These are phyloP conservation scores for Cytospora mali DNA, from an alignment of 2,329 filamentous ascomycete genomes.

Conservation along the genomic window DNA sequence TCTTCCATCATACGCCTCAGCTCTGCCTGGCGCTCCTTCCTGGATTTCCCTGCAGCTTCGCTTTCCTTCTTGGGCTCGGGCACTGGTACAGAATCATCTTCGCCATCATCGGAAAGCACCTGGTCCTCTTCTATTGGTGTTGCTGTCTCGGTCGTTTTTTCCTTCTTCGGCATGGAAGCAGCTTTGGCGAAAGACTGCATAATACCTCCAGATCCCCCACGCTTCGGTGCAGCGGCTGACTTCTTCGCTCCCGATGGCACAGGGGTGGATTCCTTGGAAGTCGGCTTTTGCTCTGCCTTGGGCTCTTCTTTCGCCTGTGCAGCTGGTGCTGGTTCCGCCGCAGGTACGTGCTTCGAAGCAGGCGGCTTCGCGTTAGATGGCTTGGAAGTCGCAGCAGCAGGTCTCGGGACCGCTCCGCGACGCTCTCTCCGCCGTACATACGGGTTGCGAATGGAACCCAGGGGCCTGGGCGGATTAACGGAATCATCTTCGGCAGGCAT, in stretches of 20 bases:
- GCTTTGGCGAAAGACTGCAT: conserved; percentile 80
- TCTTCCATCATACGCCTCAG: conserved; percentile 55
- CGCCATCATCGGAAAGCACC: conserved; percentile 54
- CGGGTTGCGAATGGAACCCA: conserved; percentile 76
- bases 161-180: conserved; percentile 54
- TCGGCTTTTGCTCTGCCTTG: conserved; percentile 37
- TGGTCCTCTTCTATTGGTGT: too few relatives aligned
- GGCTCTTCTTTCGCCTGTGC: conserved; percentile 40
- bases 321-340: conserved; percentile 31
- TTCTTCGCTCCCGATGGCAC: conserved; percentile 43
- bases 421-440: conserved; percentile 59
- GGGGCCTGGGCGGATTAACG: conserved; percentile 59
- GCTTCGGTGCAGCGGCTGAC: conserved; percentile 51
- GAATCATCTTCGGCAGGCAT: conserved; percentile 62
- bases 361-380: conserved; percentile 39
- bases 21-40: conserved; percentile 66
- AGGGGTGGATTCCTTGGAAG: conserved; percentile 42
- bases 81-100: conserved; percentile 59
- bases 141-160: conserved; percentile 44
- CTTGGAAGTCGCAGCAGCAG: conserved; percentile 36
- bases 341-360: conserved; percentile 29
- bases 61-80: conserved; percentile 42
- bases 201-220: conserved; percentile 62
- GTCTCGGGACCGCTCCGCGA: conserved; percentile 37
- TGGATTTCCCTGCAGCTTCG: conserved; percentile 43